Conservation (phyloP, 768 basidiomycete genomes). For the Podaxis sp. region DNA sequence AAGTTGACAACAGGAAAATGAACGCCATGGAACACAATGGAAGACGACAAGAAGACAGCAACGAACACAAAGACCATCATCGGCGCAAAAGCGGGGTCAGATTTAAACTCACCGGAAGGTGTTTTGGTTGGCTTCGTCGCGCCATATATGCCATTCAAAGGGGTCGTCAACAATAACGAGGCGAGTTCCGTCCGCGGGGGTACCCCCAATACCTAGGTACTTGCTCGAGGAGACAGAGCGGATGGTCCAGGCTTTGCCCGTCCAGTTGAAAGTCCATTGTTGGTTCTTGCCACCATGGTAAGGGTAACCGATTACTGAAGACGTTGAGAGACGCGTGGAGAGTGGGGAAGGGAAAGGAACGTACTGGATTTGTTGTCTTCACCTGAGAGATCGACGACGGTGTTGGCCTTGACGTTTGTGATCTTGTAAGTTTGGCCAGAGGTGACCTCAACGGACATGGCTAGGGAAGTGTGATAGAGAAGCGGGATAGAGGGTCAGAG, state of each 20-base stretch:
- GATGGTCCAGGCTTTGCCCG: slow-evolving; percentile 38
- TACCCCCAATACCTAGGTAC: slow-evolving; percentile 40
- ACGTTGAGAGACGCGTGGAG: background rate
- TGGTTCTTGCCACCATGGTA: slow-evolving; percentile 47
- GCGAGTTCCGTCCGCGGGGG: slow-evolving; percentile 36
- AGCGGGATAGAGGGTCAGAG: background rate
- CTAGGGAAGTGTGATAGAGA: background rate
- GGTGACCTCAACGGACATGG: slow-evolving; percentile 29
- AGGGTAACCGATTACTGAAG: slow-evolving; percentile 48
- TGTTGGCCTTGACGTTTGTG: slow-evolving; percentile 49
- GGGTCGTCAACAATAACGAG: slow-evolving; percentile 36
- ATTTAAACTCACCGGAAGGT: slow-evolving; percentile 38
- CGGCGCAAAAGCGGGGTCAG: background rate
- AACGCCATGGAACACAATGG: background rate
- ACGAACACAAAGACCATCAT: background rate
- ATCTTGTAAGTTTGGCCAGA: slow-evolving; percentile 43
- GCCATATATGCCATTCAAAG: slow-evolving; percentile 50
- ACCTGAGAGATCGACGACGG: slow-evolving; percentile 55
- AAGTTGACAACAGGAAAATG: background rate
- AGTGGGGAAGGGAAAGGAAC: slow-evolving; percentile 17
- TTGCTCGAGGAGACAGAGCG: slow-evolving; percentile 37
- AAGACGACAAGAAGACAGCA: background rate
- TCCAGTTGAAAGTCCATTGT: slow-evolving; percentile 49
- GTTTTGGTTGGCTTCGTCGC: slow-evolving; percentile 35
- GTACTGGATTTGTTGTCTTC: slow-evolving; percentile 45